phyloP scores from a whole-genome alignment of 2,329 filamentous ascomycete species.

The Cladosporium sphaerospermum region DNA sequence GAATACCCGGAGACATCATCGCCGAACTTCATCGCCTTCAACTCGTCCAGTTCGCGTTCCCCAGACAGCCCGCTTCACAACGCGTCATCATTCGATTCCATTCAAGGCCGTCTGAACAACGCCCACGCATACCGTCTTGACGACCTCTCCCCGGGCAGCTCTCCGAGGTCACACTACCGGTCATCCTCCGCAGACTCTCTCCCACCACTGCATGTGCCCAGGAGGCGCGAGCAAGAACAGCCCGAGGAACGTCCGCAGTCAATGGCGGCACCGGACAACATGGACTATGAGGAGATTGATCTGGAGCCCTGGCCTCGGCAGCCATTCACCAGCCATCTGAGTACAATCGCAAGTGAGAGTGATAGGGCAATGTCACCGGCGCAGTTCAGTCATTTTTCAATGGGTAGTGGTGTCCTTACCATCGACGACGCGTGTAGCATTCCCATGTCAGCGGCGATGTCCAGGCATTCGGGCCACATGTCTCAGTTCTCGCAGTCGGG shows the following conservation, averaged over 20 bases:
- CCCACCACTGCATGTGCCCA: slow-evolving; percentile 29
- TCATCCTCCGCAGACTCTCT: slow-evolving; percentile 23
- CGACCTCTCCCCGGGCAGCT: slow-evolving; percentile 19
- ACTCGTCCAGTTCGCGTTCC: slow-evolving; percentile 15
- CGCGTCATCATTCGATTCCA: slow-evolving; percentile 27
- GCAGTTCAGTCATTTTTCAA: slow-evolving; percentile 28
- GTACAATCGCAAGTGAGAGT: slow-evolving; percentile 33
- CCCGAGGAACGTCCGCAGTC: neutral
- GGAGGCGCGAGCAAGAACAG: slow-evolving; percentile 19
- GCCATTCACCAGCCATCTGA: slow-evolving; percentile 28
- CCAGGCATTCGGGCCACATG: neutral
- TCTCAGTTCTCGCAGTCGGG: slow-evolving; percentile 1
- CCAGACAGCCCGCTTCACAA: slow-evolving; percentile 5
- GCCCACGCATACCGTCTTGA: slow-evolving; percentile 15
- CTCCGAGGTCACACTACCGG: slow-evolving; percentile 19
- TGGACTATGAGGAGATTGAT: slow-evolving; percentile 26
- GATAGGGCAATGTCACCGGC: slow-evolving; percentile 22
- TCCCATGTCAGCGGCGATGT: slow-evolving; percentile 18
- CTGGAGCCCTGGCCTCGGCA: slow-evolving; percentile 25
- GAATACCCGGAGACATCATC: slow-evolving; percentile 18
- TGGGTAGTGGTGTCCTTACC: slow-evolving; percentile 28
- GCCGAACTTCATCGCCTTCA: slow-evolving; percentile 17
- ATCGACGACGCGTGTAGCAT: slow-evolving; percentile 26
- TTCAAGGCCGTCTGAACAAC: slow-evolving; percentile 24
- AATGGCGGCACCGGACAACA: slow-evolving; percentile 14